These are phyloP conservation scores for Mucor racemosus DNA, from an alignment of 371 early-diverging fungal species.

Conservation along the genomic window DNA sequence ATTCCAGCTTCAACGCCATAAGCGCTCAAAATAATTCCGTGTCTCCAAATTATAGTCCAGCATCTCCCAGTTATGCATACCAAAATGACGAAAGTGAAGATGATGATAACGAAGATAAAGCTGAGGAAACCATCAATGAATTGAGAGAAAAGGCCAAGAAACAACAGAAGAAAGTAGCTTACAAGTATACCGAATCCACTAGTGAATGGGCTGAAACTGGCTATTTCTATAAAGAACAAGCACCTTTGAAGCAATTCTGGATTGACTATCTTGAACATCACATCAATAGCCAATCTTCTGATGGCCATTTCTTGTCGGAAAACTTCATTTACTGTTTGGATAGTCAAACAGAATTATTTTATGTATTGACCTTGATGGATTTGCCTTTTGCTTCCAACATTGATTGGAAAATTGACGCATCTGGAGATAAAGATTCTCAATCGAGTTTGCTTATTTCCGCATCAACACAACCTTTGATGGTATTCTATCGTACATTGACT, in stretches of 20 bases:
- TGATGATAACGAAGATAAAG: slow-evolving; percentile 9
- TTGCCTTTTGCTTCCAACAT: slow-evolving; percentile 42
- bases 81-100: neutral
- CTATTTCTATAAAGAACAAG: slow-evolving; percentile 7
- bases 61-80: neutral
- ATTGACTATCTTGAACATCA: slow-evolving; percentile 43
- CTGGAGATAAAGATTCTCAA: neutral
- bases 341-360: slow-evolving; percentile 43
- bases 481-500: slow-evolving; percentile 47
- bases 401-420: slow-evolving; percentile 21
- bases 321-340: slow-evolving; percentile 49
- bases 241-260: slow-evolving; percentile 53
- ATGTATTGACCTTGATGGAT: slow-evolving; percentile 51
- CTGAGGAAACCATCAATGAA: slow-evolving; percentile 20
- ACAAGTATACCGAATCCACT: slow-evolving; percentile 31
- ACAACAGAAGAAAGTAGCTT: slow-evolving; percentile 23
- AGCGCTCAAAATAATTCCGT: neutral
- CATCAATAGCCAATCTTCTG: neutral
- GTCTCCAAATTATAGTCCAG: neutral
- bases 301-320: slow-evolving; percentile 22
- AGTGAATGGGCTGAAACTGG: slow-evolving; percentile 39
- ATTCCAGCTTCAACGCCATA: neutral
- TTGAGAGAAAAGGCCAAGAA: slow-evolving; percentile 28
- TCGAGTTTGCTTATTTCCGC: neutral
- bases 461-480: slow-evolving; percentile 39